These are phyloP conservation scores for Lachnum nothofagi DNA, from an alignment of 2,329 filamentous ascomycete genomes.

Conservation along the genomic window DNA sequence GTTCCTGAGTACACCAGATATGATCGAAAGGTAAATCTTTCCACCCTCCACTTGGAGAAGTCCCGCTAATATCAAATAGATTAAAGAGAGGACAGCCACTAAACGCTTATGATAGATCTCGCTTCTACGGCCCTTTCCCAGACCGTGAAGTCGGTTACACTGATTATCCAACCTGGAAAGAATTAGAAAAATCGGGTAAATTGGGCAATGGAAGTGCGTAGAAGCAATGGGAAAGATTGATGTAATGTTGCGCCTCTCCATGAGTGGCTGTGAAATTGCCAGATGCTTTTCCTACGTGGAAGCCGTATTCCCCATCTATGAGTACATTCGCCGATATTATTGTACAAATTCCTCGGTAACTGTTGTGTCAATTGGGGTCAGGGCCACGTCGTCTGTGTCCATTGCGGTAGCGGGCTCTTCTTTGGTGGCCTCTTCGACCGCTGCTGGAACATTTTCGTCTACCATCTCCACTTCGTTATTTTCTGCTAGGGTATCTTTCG, in stretches of 20 bases:
- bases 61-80: conserved; percentile 14
- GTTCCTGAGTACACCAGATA: conserved; percentile 46
- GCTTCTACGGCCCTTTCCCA: conserved; percentile 41
- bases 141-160: conserved; percentile 34
- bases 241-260: background rate
- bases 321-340: background rate
- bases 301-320: background rate
- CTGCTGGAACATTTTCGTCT: conserved; percentile 6
- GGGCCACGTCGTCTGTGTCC: no score
- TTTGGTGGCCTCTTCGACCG: background rate
- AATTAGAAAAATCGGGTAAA: conserved; percentile 14
- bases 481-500: background rate
- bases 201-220: background rate
- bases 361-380: background rate
- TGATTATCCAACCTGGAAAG: conserved; percentile 33
- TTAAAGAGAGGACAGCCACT: conserved; percentile 39
- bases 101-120: conserved; percentile 39
- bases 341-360: background rate
- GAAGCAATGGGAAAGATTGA: background rate
- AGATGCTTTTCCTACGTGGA: background rate
- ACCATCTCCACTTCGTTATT: conserved; percentile 14
- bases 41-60: background rate
- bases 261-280: background rate
- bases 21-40: conserved; percentile 34
- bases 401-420: background rate